Conservation (phyloP, 2,329 filamentous ascomycete species). For the Septoria linicola region DNA sequence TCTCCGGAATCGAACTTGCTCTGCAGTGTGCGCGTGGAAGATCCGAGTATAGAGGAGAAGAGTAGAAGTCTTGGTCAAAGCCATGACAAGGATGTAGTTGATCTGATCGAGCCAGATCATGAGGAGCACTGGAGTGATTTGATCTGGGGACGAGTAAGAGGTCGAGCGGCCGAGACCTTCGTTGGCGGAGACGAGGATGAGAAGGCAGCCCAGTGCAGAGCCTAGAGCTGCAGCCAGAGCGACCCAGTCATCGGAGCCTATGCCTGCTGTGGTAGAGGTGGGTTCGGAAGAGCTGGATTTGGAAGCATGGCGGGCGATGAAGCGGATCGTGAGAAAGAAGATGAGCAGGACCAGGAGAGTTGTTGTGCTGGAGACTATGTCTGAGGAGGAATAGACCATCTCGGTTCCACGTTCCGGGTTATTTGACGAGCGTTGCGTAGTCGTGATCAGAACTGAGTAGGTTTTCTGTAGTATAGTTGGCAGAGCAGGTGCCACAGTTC, state of each 20-base stretch:
- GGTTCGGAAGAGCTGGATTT: not conserved
- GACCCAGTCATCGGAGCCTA: conserved; percentile 4
- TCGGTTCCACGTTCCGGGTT: too few relatives aligned
- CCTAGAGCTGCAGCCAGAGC: conserved; percentile 1
- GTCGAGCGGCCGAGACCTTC: conserved; percentile 3
- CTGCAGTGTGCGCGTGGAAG: not conserved
- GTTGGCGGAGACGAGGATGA: conserved; percentile 8
- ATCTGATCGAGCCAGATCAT: conserved; percentile 14
- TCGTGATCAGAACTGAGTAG: too few relatives aligned
- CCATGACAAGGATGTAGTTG: conserved; percentile 11
- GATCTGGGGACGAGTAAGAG: not conserved
- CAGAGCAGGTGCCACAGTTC: too few relatives aligned
- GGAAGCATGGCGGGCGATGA: conserved; percentile 3
- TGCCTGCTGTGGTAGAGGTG: not conserved
- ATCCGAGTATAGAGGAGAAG: conserved; percentile 7
- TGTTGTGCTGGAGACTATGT: conserved; percentile 6
- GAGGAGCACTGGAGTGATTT: not conserved
- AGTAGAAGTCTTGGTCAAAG: conserved; percentile 6
- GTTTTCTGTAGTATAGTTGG: too few relatives aligned
- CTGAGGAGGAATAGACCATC: conserved; percentile 7
- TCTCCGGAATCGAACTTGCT: not conserved
- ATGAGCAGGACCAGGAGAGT: conserved; percentile 5
- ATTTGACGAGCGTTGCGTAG: too few relatives aligned
- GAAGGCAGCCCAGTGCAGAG: conserved; percentile 7
- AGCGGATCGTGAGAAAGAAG: conserved; percentile 10